Percentiles rank a stretch among this genome's conserved stretches.
These are phyloP conservation scores for Clarireedia hainanense DNA, from an alignment of 2,329 filamentous ascomycete genomes.

Conservation along the genomic window DNA sequence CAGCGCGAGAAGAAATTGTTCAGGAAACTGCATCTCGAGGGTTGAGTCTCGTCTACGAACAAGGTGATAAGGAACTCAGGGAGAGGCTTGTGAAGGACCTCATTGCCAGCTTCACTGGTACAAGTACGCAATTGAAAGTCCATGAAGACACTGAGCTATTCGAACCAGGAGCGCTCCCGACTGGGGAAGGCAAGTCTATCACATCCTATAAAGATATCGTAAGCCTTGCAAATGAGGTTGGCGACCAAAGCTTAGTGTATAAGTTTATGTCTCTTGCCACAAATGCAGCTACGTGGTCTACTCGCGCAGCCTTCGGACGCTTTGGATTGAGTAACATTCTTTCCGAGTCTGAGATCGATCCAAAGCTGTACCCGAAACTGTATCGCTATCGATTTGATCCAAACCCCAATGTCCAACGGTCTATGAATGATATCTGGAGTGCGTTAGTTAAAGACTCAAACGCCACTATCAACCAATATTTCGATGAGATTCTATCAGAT, in stretches of 20 bases:
- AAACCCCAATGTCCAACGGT: constrained; percentile 82
- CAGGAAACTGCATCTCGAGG: constrained; percentile 93
- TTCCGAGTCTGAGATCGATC: constrained; percentile 79
- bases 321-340: constrained; percentile 91
- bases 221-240: constrained; percentile 88
- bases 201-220: constrained; percentile 98
- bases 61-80: constrained; percentile 72
- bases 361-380: constrained; percentile 90
- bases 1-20: constrained; percentile 84
- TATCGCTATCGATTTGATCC: constrained; percentile 94
- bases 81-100: constrained; percentile 67
- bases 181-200: constrained; percentile 52
- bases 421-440: constrained; percentile 98
- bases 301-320: constrained; percentile 88
- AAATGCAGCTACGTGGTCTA: constrained; percentile 95
- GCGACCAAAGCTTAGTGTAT: constrained; percentile 93
- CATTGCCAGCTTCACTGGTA: constrained; percentile 64
- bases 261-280: constrained; percentile 97
- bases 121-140: constrained; percentile 68
- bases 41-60: constrained; percentile 87
- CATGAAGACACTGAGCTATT: constrained; percentile 77
- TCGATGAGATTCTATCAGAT: constrained; percentile 84
- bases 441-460: constrained; percentile 85
- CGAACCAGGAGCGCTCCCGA: constrained; percentile 13
- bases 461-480: constrained; percentile 68